Evolutionary conservation across 208 protist genomes (phyloP).

Genomic region (Naegleria gruberi): DNA sequence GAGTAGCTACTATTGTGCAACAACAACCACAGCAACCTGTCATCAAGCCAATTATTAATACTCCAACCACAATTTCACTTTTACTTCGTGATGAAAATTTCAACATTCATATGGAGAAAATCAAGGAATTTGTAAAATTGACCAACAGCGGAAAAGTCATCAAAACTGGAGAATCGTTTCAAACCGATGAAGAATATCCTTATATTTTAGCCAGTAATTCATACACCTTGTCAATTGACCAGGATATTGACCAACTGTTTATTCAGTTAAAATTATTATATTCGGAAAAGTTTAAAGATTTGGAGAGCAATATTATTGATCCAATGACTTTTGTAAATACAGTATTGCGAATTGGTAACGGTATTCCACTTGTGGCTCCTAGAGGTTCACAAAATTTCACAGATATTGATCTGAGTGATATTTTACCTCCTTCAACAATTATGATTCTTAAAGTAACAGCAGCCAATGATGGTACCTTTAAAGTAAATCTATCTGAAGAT

Average conservation of each 20-base stretch:
- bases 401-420: background rate
- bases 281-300: conserved; percentile 11
- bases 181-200: background rate
- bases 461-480: background rate
- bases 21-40: no score
- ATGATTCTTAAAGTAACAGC: conserved; percentile 6
- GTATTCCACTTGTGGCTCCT: background rate
- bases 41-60: background rate
- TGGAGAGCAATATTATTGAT: background rate
- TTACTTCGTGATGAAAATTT: background rate
- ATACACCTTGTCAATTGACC: background rate
- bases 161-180: background rate
- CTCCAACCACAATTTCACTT: background rate
- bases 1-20: background rate
- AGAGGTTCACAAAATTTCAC: background rate
- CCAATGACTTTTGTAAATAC: background rate
- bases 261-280: background rate
- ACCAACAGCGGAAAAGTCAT: background rate
- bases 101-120: background rate
- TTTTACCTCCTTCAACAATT: background rate
- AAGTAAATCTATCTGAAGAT: no score
- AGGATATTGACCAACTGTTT: background rate
- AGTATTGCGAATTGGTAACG: conserved; percentile 1
- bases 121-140: background rate
- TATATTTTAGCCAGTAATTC: conserved; percentile 2